Percentiles rank a stretch among this genome's conserved stretches.
phyloP scores from a whole-genome alignment of 345 rosid genomes.

The Eucalyptus marginata region DNA sequence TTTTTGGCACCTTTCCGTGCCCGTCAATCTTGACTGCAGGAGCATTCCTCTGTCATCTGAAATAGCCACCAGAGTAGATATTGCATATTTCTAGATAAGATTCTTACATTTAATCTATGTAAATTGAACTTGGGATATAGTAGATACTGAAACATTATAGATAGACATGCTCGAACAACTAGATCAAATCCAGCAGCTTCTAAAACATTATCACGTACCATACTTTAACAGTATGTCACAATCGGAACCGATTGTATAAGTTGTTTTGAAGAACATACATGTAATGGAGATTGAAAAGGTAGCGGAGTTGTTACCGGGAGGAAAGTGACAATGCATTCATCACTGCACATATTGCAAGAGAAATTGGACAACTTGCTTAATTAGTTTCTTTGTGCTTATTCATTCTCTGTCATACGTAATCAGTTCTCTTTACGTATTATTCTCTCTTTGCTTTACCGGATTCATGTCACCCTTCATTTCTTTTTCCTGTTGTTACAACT shows the following conservation, averaged over 20 bases:
- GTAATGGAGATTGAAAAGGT: background rate
- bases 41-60: background rate
- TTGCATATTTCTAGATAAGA: too few species aligned
- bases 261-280: too few species aligned
- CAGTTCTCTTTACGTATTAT: background rate
- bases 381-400: background rate
- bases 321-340: background rate
- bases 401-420: background rate
- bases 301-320: background rate
- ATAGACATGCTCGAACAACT: too few species aligned
- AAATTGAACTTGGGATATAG: too few species aligned
- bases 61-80: too few species aligned
- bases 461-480: background rate
- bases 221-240: too few species aligned
- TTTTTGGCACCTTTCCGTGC: slow-evolving; percentile 38
- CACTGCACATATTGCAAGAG: background rate
- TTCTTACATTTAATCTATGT: too few species aligned
- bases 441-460: background rate
- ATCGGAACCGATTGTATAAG: too few species aligned
- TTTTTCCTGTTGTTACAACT: background rate
- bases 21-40: slow-evolving; percentile 16
- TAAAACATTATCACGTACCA: too few species aligned
- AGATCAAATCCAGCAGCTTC: too few species aligned
- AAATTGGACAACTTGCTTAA: background rate
- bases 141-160: too few species aligned